Base-by-base conservation (phyloP, 768 basidiomycete species). In the Tylopilus intermedius region DNA sequence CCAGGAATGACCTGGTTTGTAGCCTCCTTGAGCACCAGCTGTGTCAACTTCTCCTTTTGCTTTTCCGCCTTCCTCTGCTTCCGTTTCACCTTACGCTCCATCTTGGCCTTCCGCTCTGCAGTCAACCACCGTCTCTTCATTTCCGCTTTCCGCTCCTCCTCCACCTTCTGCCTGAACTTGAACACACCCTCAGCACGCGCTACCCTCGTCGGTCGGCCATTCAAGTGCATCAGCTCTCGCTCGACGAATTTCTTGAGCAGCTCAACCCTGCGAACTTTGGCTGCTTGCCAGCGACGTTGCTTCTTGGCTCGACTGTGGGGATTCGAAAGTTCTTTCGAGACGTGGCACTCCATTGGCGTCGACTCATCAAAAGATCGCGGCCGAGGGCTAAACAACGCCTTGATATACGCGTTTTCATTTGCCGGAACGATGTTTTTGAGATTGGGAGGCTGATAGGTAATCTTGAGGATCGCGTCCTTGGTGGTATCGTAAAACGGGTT, bases 271-370 rank as follows among this genome's bases (percentile, higher is more conserved):
- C 76, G 72, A 15, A 65, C 58, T 57, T 77, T 75, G 58, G 76
- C 77, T 4, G 73, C 74, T 66, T 87, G 80, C 86, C 86, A 92
- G 57, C 90, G 81, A 45, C 74, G 73, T 61, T 87, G 83, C 67
- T 88, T 90, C 75, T 88, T 90, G 8, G 89, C 86, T 18, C 88
- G 83, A 11, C 86, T 82, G 62, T 90, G 85, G 24, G 89, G 89
- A 67, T 91, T 90, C 26, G 87, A 76, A 37, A 93, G 79, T 62
- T 93, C 90, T 55, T 78, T 78, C 42, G 72, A 64, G 51, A 93
- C 69, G 62, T 81, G 80, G 22, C 78, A 62, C 64, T 93, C 90
- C 54, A 88, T 75, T 11, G 87, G 86, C 9, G 74, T 71, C 13
- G 75, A 67, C 10, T 76, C 74, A 29, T 82, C 76, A 56, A 77